Conservation (phyloP, 768 basidiomycete species). For the Pulveroboletus ravenelii region DNA sequence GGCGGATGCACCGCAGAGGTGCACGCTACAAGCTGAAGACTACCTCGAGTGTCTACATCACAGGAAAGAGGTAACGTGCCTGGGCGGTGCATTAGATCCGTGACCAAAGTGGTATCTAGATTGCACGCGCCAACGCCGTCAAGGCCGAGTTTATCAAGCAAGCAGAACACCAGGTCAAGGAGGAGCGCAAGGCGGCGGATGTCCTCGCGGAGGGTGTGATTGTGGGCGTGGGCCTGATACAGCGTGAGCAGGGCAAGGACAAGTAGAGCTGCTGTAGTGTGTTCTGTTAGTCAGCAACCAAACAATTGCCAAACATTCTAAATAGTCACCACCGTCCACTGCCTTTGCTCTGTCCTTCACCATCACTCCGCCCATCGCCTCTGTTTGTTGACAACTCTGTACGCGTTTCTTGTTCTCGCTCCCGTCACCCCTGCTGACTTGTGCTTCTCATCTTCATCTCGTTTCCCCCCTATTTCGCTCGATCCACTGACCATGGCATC, state of each 20-base stretch:
- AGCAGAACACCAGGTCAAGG: conserved; percentile 58
- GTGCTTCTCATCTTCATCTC: background rate
- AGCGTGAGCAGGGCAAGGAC: conserved; percentile 31
- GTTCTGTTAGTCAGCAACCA: conserved; percentile 33
- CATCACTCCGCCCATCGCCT: conserved; percentile 15
- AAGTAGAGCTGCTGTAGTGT: background rate
- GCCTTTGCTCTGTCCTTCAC: conserved; percentile 28
- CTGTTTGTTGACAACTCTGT: conserved; percentile 1
- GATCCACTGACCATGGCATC: conserved; percentile 1
- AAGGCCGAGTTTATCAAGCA: conserved; percentile 69
- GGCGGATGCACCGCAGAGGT: conserved; percentile 70
- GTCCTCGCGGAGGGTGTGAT: conserved; percentile 69
- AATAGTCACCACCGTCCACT: conserved; percentile 26
- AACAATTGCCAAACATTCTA: conserved; percentile 35
- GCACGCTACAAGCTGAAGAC: conserved; percentile 69
- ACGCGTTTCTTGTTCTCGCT: conserved; percentile 2
- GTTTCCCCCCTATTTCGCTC: background rate
- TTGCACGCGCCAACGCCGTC: conserved; percentile 62
- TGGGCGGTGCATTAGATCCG: background rate
- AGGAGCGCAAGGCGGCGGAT: conserved; percentile 68
- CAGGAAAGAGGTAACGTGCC: conserved; percentile 68
- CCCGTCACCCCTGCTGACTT: background rate
- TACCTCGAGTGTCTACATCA: conserved; percentile 91
- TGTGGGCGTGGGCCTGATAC: conserved; percentile 71
- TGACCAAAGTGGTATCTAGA: conserved; percentile 33